Base-by-base conservation (phyloP, 2,329 filamentous ascomycete genomes). In the Pseudogymnoascus sp. region DNA sequence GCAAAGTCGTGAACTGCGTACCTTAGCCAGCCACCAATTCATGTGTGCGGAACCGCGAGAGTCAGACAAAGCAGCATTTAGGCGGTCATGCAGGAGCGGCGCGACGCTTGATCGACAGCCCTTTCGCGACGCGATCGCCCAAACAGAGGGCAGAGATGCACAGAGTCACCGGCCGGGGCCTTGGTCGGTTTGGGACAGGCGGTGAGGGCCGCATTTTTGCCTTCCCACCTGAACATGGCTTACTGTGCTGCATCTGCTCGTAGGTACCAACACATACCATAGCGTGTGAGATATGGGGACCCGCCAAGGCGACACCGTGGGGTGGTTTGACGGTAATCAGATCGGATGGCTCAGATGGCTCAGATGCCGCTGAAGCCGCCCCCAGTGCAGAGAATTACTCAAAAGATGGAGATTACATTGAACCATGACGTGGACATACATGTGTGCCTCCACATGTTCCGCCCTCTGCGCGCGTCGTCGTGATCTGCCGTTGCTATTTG, bases 341-440 rank as follows among this genome's bases (percentile, higher is more conserved):
- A 53, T 53, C 46, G n/a, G 21, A 31, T 53, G 46, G 46, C 46
- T 53, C 25, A 53, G 46, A 53, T 31, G 46, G 46, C 46, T 53
- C 25, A 53, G 46, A 53, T 31, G 46, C 46, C 46, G 25, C 46
- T 53, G 46, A 53, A 53, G 46, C 46, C 46, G 46, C 46, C 46
- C 11, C 42, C 7, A 9, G 11, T 25, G 21, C 21, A 25, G 18
- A 23, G 11, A 23, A 46, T 25, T 46, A 25, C 5, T 9, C 21
- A 25, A 46, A 25, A 25, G 18, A 53, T 53, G 25, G 25, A 53
- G 46, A 53, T 31, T 53, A 31, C 25, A 53, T 31, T 53, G 46
- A 23, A 53, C 25, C 23, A 53, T 53, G 46, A 53, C 46, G 46
- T 31, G 46, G 46, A 53, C 46, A 53, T 53, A 53, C 46, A 53